Evolutionary conservation across 192 early-diverging fungal genomes (phyloP).

Genomic region (Coemansia erecta): DNA sequence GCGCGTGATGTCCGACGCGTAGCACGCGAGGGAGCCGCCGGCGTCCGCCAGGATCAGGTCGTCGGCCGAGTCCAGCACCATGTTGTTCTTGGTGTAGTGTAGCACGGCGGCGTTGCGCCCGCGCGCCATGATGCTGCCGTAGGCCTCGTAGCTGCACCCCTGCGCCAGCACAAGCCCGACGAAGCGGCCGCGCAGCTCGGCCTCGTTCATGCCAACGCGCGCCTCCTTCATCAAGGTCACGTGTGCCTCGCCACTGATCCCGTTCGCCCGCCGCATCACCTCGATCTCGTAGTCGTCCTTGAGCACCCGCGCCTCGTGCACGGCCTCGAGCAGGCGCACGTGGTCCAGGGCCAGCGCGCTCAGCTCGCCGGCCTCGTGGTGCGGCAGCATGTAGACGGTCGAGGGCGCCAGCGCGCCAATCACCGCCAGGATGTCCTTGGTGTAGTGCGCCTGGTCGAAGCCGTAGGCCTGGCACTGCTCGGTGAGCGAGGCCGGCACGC

Average conservation of each 20-base stretch:
- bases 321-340: constrained; percentile 48
- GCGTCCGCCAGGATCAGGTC: constrained; percentile 84
- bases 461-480: constrained; percentile 60
- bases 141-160: constrained; percentile 73
- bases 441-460: constrained; percentile 68
- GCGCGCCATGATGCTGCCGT: constrained; percentile 79
- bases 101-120: constrained; percentile 76
- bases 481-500: constrained; percentile 58
- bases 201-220: constrained; percentile 64
- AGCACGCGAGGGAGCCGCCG: constrained; percentile 74
- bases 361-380: constrained; percentile 45
- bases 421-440: constrained; percentile 52
- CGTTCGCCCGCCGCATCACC: constrained; percentile 74
- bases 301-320: constrained; percentile 76
- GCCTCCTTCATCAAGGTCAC: constrained; percentile 69
- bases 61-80: constrained; percentile 41
- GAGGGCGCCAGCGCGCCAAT: constrained; percentile 47
- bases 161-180: constrained; percentile 65
- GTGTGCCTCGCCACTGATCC: constrained; percentile 76
- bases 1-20: constrained; percentile 89
- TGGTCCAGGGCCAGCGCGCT: constrained; percentile 27
- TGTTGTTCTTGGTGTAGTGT: constrained; percentile 82
- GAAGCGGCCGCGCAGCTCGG: constrained; percentile 77
- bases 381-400: constrained; percentile 54
- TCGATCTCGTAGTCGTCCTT: constrained; percentile 77